These are phyloP conservation scores for Massariosphaeria phaeospora DNA, from an alignment of 495 filamentous ascomycete genomes.

Conservation along the genomic window DNA sequence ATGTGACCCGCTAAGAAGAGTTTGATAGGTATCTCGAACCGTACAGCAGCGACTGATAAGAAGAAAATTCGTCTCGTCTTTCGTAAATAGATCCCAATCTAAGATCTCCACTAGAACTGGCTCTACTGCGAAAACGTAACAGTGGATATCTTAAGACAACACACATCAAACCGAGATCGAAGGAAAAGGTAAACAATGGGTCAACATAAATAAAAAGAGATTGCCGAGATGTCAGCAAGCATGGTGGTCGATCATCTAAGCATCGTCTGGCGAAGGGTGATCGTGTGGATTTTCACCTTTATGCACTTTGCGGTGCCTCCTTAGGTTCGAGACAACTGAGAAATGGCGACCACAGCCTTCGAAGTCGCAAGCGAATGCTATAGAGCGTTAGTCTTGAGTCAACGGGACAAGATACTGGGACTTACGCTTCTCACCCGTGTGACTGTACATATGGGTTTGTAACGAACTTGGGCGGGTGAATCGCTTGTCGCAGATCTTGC, in stretches of 20 bases:
- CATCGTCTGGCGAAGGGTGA: slow-evolving; percentile 41
- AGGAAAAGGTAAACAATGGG: slow-evolving; percentile 1
- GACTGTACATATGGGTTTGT: slow-evolving; percentile 98
- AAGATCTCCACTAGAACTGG: slow-evolving; percentile 14
- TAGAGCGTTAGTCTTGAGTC: slow-evolving; percentile 39
- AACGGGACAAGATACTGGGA: slow-evolving; percentile 30
- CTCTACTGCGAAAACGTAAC: slow-evolving; percentile 25
- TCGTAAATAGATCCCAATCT: slow-evolving; percentile 22
- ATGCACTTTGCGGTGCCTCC: slow-evolving; percentile 94
- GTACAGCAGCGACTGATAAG: slow-evolving; percentile 19
- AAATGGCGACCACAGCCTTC: slow-evolving; percentile 95
- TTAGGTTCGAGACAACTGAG: slow-evolving; percentile 94
- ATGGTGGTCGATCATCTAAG: slow-evolving; percentile 2
- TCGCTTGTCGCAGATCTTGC: slow-evolving; percentile 98
- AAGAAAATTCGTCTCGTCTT: slow-evolving; percentile 19
- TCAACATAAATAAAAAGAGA: background rate
- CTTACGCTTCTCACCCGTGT: slow-evolving; percentile 99
- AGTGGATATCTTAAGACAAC: slow-evolving; percentile 33
- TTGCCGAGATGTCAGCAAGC: background rate
- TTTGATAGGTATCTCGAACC: background rate
- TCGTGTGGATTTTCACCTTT: slow-evolving; percentile 63
- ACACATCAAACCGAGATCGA: slow-evolving; percentile 13
- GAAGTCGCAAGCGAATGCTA: slow-evolving; percentile 90
- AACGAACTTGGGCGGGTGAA: slow-evolving; percentile 95
- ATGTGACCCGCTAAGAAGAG: background rate